Evolutionary conservation across 257 asterid genomes (phyloP).

Genomic region (Nicotiana tomentosiformis): DNA sequence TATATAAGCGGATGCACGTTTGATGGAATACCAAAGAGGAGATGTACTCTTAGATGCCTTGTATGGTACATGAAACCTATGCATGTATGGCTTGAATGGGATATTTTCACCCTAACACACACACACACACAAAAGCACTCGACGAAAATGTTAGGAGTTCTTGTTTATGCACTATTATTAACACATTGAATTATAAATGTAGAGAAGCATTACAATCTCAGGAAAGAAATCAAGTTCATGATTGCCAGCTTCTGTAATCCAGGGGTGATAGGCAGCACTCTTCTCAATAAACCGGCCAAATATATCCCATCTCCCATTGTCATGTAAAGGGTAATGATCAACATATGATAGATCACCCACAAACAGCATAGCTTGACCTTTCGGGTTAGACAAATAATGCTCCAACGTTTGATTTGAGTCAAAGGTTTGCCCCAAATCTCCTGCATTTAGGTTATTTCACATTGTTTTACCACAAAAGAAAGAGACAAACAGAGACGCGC

Average conservation of each 20-base stretch:
- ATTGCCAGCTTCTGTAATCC: slow-evolving; percentile 50
- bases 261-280: slow-evolving; percentile 41
- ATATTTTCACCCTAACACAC: slow-evolving; percentile 24
- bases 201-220: slow-evolving; percentile 27
- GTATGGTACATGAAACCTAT: slow-evolving; percentile 39
- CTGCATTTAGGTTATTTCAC: slow-evolving; percentile 11
- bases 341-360: slow-evolving; percentile 50
- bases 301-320: slow-evolving; percentile 41
- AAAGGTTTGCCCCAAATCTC: slow-evolving; percentile 52
- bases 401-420: slow-evolving; percentile 39
- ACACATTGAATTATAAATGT: neutral
- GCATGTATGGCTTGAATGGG: slow-evolving; percentile 37
- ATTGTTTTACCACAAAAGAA: neutral
- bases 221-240: slow-evolving; percentile 49
- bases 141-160: neutral
- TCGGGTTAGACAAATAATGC: slow-evolving; percentile 34
- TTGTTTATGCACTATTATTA: neutral
- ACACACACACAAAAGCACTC: neutral
- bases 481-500: neutral
- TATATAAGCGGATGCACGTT: slow-evolving; percentile 37
- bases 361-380: slow-evolving; percentile 36
- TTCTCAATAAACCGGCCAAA: slow-evolving; percentile 44
- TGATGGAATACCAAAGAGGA: slow-evolving; percentile 57
- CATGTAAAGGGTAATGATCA: slow-evolving; percentile 33
- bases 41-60: slow-evolving; percentile 35